Conservation (phyloP, 2,329 filamentous ascomycete genomes). For the Aspergillus sp. region DNA sequence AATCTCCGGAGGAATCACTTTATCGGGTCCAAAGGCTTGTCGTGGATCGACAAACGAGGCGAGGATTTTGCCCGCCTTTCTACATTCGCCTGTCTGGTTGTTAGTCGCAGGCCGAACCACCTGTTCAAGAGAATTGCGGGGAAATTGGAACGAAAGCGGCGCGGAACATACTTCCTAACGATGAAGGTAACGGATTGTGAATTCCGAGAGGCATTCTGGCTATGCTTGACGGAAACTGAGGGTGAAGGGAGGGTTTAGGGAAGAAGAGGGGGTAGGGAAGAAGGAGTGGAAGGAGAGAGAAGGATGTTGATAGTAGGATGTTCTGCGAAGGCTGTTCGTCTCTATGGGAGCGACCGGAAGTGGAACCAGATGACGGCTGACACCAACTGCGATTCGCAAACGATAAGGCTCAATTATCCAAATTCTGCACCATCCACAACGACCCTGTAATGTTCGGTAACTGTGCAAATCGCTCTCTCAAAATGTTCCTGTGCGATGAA, state of each 20-base stretch:
- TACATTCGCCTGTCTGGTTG: constrained; percentile 76
- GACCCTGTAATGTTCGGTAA: background rate
- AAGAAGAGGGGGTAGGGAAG: background rate
- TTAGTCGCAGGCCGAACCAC: constrained; percentile 12
- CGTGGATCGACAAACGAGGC: constrained; percentile 91
- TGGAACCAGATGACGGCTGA: constrained; percentile 29
- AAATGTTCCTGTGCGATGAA: background rate
- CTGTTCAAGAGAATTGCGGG: constrained; percentile 33
- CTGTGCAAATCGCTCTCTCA: background rate
- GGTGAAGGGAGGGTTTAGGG: constrained; percentile 3
- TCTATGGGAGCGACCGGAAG: constrained; percentile 28
- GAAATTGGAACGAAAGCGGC: constrained; percentile 24
- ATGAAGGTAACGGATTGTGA: constrained; percentile 52
- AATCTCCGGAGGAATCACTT: constrained; percentile 89
- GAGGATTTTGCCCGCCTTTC: constrained; percentile 94
- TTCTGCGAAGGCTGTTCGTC: constrained; percentile 18
- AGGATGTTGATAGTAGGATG: constrained; percentile 19
- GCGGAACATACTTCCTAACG: constrained; percentile 48
- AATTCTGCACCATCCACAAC: background rate
- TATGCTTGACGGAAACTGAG: constrained; percentile 17
- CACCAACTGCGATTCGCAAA: constrained; percentile 11
- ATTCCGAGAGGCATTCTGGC: constrained; percentile 48
- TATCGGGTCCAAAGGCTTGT: constrained; percentile 93
- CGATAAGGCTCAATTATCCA: background rate
- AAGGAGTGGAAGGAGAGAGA: constrained; percentile 7